Base-by-base conservation (phyloP, 2,329 filamentous ascomycete species). In the Colletotrichum musicola region DNA sequence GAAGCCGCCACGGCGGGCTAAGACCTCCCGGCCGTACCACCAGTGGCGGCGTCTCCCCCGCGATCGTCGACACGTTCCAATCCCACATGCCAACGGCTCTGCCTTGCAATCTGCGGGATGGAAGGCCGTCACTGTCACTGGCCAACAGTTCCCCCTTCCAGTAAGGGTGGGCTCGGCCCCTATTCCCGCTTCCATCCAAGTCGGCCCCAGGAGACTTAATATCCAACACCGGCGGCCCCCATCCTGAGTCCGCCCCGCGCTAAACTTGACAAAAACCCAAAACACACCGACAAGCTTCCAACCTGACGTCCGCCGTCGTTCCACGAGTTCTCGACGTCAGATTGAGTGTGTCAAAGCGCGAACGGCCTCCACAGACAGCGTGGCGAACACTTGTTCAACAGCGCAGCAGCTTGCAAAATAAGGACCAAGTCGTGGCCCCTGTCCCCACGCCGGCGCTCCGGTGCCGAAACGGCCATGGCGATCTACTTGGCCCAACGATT, bases 181-280 rank as follows among this genome's bases (percentile, higher is more conserved):
- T 54, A 64, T 55, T 59, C 61, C 54, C 65, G 22, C 27, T 60
- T 64, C 40, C 12, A 59, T 46, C 20, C 49, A 59, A 64, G 50
- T 22, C 54, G 30, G 42, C 47, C 40, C 49, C 30, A 22, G 46
- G 49, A 54, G 54, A 67, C 54, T 68, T 30, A 60, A 64, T 68
- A 55, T 68, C 65, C 65, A 64, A 68, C 61, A 64, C 65, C 44
- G 65, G 62, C 42, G 49, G 60, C 65, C 62, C 40, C 54, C 65
- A 25, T 59, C 9, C 61, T 60, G 40, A 55, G 46, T 49, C 40
- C 59, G 38, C 42, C 30, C n/a, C 18, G 55, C 65, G 30, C 62
- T 22, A 50, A 46, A 64, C n/a, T 35, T 35, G 27, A 35, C 10
- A 60, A 54, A 54, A 68, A 65, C 55, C 62, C 63, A 60, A 65